Evolutionary conservation across 2,329 filamentous ascomycete species (phyloP).

Genomic region (Pyricularia sp.): DNA sequence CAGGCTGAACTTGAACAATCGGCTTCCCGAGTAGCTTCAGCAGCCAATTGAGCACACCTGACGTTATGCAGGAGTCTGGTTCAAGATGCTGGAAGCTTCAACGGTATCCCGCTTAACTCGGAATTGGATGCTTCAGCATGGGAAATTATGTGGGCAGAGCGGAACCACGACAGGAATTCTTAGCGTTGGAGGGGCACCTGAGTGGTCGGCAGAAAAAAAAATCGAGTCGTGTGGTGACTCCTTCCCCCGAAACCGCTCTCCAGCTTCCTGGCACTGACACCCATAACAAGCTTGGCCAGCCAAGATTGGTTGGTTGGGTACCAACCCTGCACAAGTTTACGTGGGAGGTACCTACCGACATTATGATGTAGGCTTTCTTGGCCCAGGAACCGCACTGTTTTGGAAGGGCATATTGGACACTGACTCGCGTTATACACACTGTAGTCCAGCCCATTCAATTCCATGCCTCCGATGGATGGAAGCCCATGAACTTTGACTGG

Average conservation of each 20-base stretch:
- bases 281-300: too few species aligned
- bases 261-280: background rate
- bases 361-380: background rate
- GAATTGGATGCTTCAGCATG: background rate
- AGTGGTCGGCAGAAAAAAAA: background rate
- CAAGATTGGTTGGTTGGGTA: background rate
- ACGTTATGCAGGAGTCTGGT: background rate
- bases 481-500: too few species aligned
- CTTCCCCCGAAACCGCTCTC: background rate
- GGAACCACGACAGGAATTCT: background rate
- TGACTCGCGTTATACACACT: background rate
- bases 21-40: background rate
- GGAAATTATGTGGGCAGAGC: background rate
- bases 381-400: background rate
- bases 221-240: background rate
- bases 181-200: conserved; percentile 3
- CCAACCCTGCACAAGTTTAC: background rate
- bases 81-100: background rate
- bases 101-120: background rate
- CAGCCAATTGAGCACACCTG: background rate
- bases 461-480: too few species aligned
- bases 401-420: background rate
- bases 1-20: background rate
- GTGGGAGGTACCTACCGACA: background rate
- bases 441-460: background rate